phyloP scores from a whole-genome alignment of 1,139 yeast species.

The Geotrichum klebahnii region DNA sequence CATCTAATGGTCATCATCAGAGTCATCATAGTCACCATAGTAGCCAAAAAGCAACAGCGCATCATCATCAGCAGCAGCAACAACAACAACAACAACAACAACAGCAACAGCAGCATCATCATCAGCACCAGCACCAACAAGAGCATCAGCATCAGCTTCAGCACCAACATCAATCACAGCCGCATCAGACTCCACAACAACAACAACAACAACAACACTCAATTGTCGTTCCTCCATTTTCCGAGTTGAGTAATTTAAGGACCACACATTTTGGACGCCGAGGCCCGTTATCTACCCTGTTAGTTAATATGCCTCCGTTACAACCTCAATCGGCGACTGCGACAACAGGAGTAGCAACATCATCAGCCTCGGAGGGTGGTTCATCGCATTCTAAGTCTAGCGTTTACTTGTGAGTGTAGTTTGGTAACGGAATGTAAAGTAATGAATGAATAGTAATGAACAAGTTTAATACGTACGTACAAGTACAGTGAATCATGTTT shows the following conservation, averaged over 20 bases:
- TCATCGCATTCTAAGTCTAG: no score
- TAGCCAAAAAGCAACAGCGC: neutral
- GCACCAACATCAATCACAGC: no score
- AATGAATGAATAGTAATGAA: no score
- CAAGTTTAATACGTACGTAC: no score
- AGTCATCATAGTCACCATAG: neutral
- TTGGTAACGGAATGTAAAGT: no score
- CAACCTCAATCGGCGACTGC: no score
- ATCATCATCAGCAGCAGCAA: neutral
- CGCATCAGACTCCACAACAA: no score
- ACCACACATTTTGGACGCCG: neutral
- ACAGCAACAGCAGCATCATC: neutral
- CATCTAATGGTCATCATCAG: neutral
- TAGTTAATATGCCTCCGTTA: neutral
- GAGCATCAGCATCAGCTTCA: neutral
- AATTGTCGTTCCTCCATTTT: neutral
- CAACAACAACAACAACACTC: neutral
- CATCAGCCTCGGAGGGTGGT: no score
- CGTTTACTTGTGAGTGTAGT: no score
- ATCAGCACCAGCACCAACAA: neutral
- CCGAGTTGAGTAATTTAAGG: neutral
- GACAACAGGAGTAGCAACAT: no score
- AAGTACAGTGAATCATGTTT: no score
- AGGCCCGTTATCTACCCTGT: neutral
- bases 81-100: neutral